Evolutionary conservation across 768 basidiomycete genomes (phyloP).

Genomic region (Trametes elegans): DNA sequence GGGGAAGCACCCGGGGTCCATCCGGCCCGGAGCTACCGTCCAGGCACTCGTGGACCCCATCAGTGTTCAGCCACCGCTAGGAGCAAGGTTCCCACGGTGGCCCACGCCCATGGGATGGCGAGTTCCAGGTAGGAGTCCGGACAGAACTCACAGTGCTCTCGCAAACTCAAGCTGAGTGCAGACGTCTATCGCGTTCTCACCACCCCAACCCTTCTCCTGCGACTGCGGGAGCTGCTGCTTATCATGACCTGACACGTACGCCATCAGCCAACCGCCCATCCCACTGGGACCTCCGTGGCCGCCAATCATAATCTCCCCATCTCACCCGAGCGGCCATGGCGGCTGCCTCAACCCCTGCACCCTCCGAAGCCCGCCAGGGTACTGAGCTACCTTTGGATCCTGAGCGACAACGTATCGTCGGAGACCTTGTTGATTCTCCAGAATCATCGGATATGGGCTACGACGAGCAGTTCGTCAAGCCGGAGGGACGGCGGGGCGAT

Average conservation of each 20-base stretch:
- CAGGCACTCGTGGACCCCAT: background rate
- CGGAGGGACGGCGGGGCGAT: slow-evolving; percentile 42
- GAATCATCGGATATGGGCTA: slow-evolving; percentile 10
- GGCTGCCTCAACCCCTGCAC: background rate
- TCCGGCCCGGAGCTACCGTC: background rate
- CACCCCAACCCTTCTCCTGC: slow-evolving; percentile 2
- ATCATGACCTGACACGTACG: slow-evolving; percentile 22
- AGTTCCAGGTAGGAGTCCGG: background rate
- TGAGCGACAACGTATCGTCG: slow-evolving; percentile 15
- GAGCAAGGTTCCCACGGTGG: background rate
- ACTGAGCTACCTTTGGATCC: background rate
- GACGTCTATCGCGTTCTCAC: slow-evolving; percentile 10
- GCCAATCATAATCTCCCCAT: slow-evolving; percentile 2
- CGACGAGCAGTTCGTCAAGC: slow-evolving; percentile 26
- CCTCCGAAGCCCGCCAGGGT: background rate
- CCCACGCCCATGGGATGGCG: background rate
- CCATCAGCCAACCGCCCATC: background rate
- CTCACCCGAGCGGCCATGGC: slow-evolving; percentile 1
- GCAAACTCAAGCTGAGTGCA: no score
- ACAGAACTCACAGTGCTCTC: background rate
- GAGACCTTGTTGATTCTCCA: slow-evolving; percentile 1
- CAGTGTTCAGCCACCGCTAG: background rate
- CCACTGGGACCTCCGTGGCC: background rate
- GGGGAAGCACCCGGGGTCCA: slow-evolving; percentile 20
- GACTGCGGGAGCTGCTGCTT: slow-evolving; percentile 2